Conservation (phyloP, 2,329 filamentous ascomycete genomes). For the Apiospora rasikravindrae region DNA sequence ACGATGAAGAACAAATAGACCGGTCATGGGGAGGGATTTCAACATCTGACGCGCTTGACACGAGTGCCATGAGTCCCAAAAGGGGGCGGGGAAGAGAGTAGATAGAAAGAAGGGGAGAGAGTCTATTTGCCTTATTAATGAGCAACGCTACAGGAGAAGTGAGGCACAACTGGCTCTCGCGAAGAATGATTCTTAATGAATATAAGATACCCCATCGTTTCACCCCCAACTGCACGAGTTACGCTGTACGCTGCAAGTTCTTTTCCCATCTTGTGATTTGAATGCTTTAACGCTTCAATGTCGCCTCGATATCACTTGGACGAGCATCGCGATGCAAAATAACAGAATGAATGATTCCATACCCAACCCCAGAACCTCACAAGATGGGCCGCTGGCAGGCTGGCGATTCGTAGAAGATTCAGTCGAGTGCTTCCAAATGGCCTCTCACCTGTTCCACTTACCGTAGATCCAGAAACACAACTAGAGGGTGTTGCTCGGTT, state of each 20-base stretch:
- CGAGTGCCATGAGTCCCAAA: not conserved
- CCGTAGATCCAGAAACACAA: not conserved
- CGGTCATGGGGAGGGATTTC: not conserved
- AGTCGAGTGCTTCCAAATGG: not conserved
- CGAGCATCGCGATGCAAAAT: too few relatives aligned
- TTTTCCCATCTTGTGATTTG: not conserved
- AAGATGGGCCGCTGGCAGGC: not conserved
- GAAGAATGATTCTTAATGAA: not conserved
- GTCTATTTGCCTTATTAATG: not conserved
- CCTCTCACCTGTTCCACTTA: not conserved
- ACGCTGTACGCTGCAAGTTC: not conserved
- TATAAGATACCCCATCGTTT: not conserved
- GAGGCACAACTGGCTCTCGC: not conserved
- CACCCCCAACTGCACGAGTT: not conserved
- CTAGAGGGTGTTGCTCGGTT: not conserved
- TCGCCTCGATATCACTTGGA: too few relatives aligned
- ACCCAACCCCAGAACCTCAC: not conserved
- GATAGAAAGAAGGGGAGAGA: not conserved
- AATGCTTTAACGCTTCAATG: too few relatives aligned
- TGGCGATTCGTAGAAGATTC: not conserved
- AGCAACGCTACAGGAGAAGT: not conserved
- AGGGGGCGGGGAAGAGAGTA: not conserved
- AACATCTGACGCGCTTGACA: not conserved
- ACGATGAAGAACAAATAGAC: constrained; percentile 32
- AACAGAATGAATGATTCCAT: too few relatives aligned